Base-by-base conservation (phyloP, 2,329 filamentous ascomycete genomes). In the Xylariales sp. region DNA sequence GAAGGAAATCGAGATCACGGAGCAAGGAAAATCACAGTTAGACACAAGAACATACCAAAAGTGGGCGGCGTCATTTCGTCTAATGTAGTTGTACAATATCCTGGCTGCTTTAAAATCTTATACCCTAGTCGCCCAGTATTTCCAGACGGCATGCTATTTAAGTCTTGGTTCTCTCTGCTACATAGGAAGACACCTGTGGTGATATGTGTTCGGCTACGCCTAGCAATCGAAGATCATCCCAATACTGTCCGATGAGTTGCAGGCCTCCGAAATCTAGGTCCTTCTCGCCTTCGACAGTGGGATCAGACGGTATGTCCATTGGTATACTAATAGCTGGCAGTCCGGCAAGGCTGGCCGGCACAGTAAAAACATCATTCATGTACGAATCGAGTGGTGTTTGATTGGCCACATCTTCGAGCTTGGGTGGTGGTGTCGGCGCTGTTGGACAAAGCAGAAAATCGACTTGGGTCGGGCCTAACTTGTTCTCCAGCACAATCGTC, bases 291-390 rank as follows among this genome's bases (percentile, higher is more conserved):
- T 59, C 55, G 5, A 48, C 50, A 6, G 49, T 45, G 2, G 51
- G 42, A 15, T 44, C 43, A 3, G 57, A 38, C 1, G 60, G 57
- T 42, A 70, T 54, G 14, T 62, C 59, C 45, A 84, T 70, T 0
- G 93, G 91, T 10, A 98, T 72, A 49, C 85, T 96, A 35, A 96
- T 76, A 10, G 90, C 87, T 4, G 93, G 93, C 39, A 98, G 66
- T 0, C 93, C 93, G 1, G 91, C 93, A 47, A 98, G 67, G 63
- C 89, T 96, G 3, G 91, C 89, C 2, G 93, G 93, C 2, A 98
- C 91, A 0, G 93, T 97, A 52, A 97, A 91, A 2, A 97, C 84
- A 63, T 98, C 93, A 54, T 93, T 95, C 70, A 86, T 85, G 56
- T 96, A 97, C 2, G 76, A 76, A 51, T 91, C 81, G n/a, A 95